phyloP scores from a whole-genome alignment of 73 alveolate species.

The Effrenium voratum region DNA sequence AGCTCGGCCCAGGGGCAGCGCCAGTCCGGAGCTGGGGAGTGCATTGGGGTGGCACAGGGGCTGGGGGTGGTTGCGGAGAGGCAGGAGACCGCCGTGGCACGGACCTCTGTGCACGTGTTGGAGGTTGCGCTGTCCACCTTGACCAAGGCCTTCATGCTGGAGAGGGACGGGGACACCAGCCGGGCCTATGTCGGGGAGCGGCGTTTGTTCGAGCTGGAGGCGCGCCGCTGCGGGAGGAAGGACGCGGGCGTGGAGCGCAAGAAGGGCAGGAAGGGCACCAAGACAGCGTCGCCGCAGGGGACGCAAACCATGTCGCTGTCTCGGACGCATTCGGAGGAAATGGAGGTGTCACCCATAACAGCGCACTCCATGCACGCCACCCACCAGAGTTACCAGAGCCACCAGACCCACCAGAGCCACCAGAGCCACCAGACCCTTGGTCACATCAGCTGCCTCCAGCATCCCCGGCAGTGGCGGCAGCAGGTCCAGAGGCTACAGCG shows the following conservation, averaged over 20 bases:
- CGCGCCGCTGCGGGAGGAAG: not conserved
- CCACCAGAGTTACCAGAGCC: too few species aligned
- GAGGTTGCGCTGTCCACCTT: not conserved
- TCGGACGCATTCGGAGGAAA: too few species aligned
- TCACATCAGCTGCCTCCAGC: conserved; percentile 38
- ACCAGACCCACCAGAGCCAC: too few species aligned
- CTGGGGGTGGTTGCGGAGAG: conserved; percentile 40
- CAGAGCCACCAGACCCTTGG: too few species aligned
- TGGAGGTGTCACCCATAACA: too few species aligned
- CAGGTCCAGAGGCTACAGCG: conserved; percentile 36
- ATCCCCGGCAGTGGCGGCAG: conserved; percentile 53
- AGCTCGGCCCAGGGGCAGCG: too few species aligned
- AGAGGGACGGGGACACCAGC: not conserved
- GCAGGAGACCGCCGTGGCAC: conserved; percentile 55
- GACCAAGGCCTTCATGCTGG: conserved; percentile 18
- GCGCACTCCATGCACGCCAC: too few species aligned
- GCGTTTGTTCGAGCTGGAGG: conserved; percentile 6
- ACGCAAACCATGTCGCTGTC: too few species aligned
- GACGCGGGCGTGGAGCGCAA: too few species aligned
- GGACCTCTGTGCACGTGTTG: conserved; percentile 46
- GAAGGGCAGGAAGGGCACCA: too few species aligned
- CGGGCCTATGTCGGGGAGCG: conserved; percentile 17
- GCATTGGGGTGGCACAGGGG: conserved; percentile 58
- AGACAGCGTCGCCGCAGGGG: too few species aligned
- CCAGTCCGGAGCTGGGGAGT: too few species aligned